Evolutionary conservation across 345 rosid species (phyloP), one percentile per base, ranked within the genome.

Genomic region (Gossypium stocksii): DNA sequence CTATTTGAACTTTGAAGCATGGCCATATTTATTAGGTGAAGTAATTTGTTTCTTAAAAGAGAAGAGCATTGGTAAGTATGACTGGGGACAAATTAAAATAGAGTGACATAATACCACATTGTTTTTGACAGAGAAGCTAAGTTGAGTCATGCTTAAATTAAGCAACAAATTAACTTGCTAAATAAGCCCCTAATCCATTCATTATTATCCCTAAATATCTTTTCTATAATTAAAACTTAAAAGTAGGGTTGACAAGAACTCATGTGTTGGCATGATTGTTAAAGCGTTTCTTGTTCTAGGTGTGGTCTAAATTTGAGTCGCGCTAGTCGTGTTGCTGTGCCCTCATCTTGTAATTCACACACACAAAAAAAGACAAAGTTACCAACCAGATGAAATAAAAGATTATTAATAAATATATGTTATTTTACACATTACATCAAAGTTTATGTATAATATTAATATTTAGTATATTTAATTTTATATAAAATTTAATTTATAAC

Each of bases 231-330:
- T 34, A 34, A 34, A 34, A 34, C 7, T 34, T 34, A 34, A 34
- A 34, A 34, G 41, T 34, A 5, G 7, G 7, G 7, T 34, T 34
- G 7, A 34, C 1, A 34, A 17, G 0, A n/a, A 7, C 58, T 53
- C 23, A 4, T 34, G 9, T n/a, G n/a, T 51, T 16, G 0, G 9
- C 9, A 7, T n/a, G 2, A n/a, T 7, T 0, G 1, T 53, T 53
- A 34, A 34, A 0, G 7, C 5, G 7, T 34, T 34, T 1, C 5
- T 0, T 1, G 1, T 6, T 5, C 0, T 5, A 34, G 0, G 1
- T 34, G 0, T 1, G 1, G 7, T 34, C 0, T 34, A 5, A 5
- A 0, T 34, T 34, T 5, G 0, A 34, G 0, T 34, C 1, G 7
- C 41, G 7, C 0, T 34, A 34, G 41, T 34, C 0, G 0, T 1